Base-by-base conservation (phyloP, 2,329 filamentous ascomycete genomes). In the Ophiostoma ulmi region DNA sequence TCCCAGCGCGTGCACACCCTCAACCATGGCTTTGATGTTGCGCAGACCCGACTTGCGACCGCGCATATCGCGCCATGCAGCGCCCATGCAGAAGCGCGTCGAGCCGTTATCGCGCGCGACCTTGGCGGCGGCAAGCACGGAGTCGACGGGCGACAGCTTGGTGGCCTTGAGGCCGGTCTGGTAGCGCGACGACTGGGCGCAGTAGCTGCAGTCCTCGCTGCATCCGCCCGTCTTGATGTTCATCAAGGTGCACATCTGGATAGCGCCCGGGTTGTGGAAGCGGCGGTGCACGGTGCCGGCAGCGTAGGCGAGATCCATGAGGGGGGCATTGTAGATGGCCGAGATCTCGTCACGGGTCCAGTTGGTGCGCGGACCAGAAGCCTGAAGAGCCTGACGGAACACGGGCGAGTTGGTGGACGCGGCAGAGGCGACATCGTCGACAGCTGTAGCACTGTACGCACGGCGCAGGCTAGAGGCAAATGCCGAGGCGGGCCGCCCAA, bases 181-280 rank as follows among this genome's bases (percentile, higher is more conserved):
- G 85, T 97, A 90, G 36, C 91, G 90, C 6, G 91, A 93, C 5
- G 93, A 94, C 80, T 97, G 93, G 2, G 93, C 91, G 79, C 93
- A 97, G 86, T 97, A 97, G 35, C 90, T 92, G 82, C 93, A 97
- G 80, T 97, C 93, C 80, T 97, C 93, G 75, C 88, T 93, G 81
- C 93, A 97, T 67, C 93, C 93, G 70, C 93, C 93, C 10, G 92
- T 96, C 79, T 97, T 97, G 83, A 97, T 97, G 84, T 96, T 97
- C 91, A 97, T 96, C 72, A 97, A 84, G 0, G 93, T 97, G 83
- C 93, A 97, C 80, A 97, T 90, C 80, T 97, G 93, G 73, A 97
- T 92, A 38, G 92, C 89, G 66, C 89, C 85, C 7, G 93, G 91
- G 77, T 91, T 87, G 81, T 97, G 93, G 83, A 96, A 96, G 75